Evolutionary conservation across 2,329 filamentous ascomycete genomes (phyloP).

Genomic region (Hypoxylon sp.): DNA sequence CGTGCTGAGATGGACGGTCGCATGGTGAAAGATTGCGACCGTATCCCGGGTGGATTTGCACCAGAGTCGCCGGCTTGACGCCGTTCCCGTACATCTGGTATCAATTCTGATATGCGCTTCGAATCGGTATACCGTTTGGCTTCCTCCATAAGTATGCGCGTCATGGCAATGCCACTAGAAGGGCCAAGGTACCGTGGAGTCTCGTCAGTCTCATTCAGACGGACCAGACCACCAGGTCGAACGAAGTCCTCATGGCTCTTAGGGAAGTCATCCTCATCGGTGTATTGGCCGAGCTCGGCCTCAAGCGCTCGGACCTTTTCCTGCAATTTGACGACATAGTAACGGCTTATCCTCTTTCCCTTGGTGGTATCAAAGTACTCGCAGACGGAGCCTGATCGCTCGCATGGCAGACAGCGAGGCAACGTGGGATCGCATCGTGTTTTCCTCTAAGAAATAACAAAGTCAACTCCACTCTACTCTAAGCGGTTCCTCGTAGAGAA

Average conservation of each 20-base stretch:
- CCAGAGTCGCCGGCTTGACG: constrained; percentile 53
- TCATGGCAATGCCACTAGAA: constrained; percentile 95
- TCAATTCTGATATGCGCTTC: constrained; percentile 89
- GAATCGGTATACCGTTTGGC: constrained; percentile 93
- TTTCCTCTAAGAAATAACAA: constrained; percentile 73
- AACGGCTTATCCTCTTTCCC: constrained; percentile 84
- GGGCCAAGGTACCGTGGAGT: constrained; percentile 88
- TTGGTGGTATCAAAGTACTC: constrained; percentile 95
- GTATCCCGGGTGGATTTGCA: constrained; percentile 51
- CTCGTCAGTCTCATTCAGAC: constrained; percentile 85
- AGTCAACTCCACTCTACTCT: constrained; percentile 12
- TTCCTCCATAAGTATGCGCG: constrained; percentile 92
- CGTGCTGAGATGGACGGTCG: constrained; percentile 60
- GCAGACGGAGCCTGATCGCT: constrained; percentile 88
- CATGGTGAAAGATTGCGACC: constrained; percentile 70
- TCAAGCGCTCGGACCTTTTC: constrained; percentile 85
- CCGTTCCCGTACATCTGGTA: constrained; percentile 75
- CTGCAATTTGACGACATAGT: constrained; percentile 91
- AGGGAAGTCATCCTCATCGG: constrained; percentile 77
- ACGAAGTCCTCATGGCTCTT: constrained; percentile 84
- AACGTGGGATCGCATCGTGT: constrained; percentile 94
- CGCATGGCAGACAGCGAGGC: constrained; percentile 90
- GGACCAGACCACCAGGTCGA: constrained; percentile 84
- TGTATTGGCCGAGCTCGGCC: constrained; percentile 79
- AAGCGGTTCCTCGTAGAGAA: constrained; percentile 24